Evolutionary conservation across 257 asterid genomes (phyloP), one percentile per base, ranked within the genome.

Genomic region (Solanum chilense): DNA sequence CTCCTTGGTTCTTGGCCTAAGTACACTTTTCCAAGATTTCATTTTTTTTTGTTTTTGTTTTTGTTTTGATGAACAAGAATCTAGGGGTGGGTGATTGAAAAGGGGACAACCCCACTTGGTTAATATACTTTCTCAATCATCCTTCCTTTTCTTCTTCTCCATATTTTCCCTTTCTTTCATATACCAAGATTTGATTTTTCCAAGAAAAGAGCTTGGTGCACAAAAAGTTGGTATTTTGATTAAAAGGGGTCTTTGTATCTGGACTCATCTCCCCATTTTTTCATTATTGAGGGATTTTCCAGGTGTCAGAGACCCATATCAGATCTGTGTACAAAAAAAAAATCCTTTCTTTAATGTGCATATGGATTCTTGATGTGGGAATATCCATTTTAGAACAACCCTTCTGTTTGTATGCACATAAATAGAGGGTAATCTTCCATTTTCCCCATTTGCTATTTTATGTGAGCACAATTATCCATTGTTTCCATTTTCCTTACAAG

Each of bases 211-310:
- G 25, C 25, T 25, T 77, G 62, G 62, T 78, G 64, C 84, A 78
- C 39, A 78, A 45, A 77, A 45, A 81, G 69, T 49, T 81, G 45
- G 85, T 16, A 42, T 35, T 81, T 44, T 90, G 68, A 39, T 49
- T 62, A 37, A 75, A 81, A 60, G 80, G 89, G 87, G 35, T 71
- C 85, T 88, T 58, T 76, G 90, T 76, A 85, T 89, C 90, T 86
- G 87, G 83, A 39, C 35, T 16, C 76, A 44, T 71, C 84, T 60
- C 39, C 62, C 5, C 42, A 5, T 42, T 70, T 80, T 52, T 37
- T 85, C 49, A 44, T 86, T 23, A 70, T 62, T 88, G 5, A 78
- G 37, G 89, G 44, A 42, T 66, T 81, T 80, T 86, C 83, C 82
- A 70, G 86, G 87, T 68, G 89, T 85, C 88, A 62, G 86, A 66